Evolutionary conservation across 2,329 filamentous ascomycete species (phyloP), one percentile per base, ranked within the genome.

Genomic region (Penicillium sp.): DNA sequence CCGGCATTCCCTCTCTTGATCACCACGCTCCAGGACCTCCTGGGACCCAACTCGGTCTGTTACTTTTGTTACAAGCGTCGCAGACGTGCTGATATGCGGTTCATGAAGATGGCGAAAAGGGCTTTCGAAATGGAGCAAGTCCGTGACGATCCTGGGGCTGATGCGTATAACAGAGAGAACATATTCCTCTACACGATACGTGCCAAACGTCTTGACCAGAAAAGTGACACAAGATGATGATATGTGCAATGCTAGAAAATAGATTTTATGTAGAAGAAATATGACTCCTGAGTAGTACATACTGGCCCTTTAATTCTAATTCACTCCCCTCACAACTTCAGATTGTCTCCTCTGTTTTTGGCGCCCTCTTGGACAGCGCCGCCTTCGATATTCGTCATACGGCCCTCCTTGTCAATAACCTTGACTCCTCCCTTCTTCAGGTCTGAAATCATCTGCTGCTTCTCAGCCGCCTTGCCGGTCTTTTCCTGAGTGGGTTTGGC

Each of bases 11-110:
- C 93, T 31, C 81, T 97, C 35, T 82, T 99, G 47, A 83, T 94
- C 70, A 79, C 86, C 62, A 97, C 93, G 6, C 78, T 97, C 63
- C 80, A 84, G 58, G 86, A 90, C 62, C 80, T 97, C 48, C 81
- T 96, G 63, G 83, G 84, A 17, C 82, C 81, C 4, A 72, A 81
- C 10, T 85, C 85, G 0, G 74, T 92, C 43, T 92, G 88, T 73
- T 88, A 89, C 75, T 97, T 99, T 77, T 96, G 93, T 79, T 97
- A 95, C 82, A 97, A 96, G 81, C 93, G 91, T 78, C 83, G 94
- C 65, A 86, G 94, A 70, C 84, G 91, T 59, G 94, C 89, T 42
- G 89, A 92, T 71, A 81, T 88, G 78, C 84, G 89, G 58, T 91
- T 91, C 69, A 81, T 92, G 71, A 89, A 88, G 73, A 83, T 83